Percentiles rank a stretch among this genome's conserved stretches.
These are phyloP conservation scores for Alternaria brassicae DNA, from an alignment of 2,329 filamentous ascomycete species.

Conservation along the genomic window DNA sequence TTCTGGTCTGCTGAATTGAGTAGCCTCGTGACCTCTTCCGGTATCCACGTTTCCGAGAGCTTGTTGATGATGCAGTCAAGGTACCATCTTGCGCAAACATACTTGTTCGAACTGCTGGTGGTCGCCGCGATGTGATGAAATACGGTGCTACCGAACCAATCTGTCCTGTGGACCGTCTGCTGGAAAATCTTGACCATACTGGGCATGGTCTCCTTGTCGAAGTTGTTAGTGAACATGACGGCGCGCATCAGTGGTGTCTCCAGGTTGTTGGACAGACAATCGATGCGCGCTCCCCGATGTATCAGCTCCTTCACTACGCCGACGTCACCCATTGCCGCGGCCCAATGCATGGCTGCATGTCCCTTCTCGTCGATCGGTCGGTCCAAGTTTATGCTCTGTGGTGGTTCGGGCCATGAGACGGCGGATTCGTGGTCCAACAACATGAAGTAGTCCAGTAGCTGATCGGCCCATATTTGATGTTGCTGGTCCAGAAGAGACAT, in stretches of 20 bases:
- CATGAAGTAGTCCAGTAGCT: slow-evolving; percentile 95
- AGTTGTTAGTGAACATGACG: slow-evolving; percentile 96
- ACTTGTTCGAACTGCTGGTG: slow-evolving; percentile 84
- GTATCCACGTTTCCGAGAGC: slow-evolving; percentile 78
- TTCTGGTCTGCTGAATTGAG: slow-evolving; percentile 84
- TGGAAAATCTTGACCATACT: slow-evolving; percentile 83
- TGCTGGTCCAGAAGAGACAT: slow-evolving; percentile 75
- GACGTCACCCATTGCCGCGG: slow-evolving; percentile 94
- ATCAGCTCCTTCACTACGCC: slow-evolving; percentile 89
- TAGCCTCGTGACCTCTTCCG: slow-evolving; percentile 76
- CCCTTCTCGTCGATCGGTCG: slow-evolving; percentile 91
- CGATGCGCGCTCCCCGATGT: slow-evolving; percentile 76
- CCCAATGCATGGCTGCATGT: slow-evolving; percentile 96
- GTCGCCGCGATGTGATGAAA: slow-evolving; percentile 94
- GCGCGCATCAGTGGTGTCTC: slow-evolving; percentile 95
- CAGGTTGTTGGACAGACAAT: slow-evolving; percentile 66
- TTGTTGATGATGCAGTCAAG: slow-evolving; percentile 89
- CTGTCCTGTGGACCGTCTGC: slow-evolving; percentile 78
- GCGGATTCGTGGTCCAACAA: slow-evolving; percentile 80
- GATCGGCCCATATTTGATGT: slow-evolving; percentile 89
- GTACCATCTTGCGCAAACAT: slow-evolving; percentile 90
- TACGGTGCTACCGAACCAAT: slow-evolving; percentile 83
- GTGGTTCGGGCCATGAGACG: slow-evolving; percentile 75
- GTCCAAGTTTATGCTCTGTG: slow-evolving; percentile 85
- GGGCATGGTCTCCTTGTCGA: slow-evolving; percentile 90